Conservation (phyloP, 257 asterid species). For the Fraxinus americana region DNA sequence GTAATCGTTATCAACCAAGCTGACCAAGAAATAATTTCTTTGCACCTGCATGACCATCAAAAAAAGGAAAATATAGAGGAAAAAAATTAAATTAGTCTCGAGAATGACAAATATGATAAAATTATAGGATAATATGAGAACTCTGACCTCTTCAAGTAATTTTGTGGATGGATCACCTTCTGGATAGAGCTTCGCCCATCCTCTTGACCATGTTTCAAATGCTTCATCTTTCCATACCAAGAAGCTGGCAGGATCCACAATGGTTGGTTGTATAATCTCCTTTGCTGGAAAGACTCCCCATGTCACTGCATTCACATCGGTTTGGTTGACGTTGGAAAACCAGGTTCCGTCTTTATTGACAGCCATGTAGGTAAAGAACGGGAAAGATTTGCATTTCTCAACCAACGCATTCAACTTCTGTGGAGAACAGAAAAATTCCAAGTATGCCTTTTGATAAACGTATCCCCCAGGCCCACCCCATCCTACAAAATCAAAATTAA, state of each 20-base stretch:
- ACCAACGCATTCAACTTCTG: constrained; percentile 38
- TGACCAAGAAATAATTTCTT: constrained; percentile 77
- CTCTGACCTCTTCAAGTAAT: constrained; percentile 74
- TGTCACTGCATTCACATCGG: constrained; percentile 80
- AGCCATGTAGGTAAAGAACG: constrained; percentile 74
- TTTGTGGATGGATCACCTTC: constrained; percentile 71
- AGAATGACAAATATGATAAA: background rate
- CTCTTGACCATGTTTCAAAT: constrained; percentile 86
- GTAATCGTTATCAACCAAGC: constrained; percentile 90
- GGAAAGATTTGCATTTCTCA: constrained; percentile 54
- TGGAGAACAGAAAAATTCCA: constrained; percentile 79
- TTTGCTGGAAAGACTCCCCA: constrained; percentile 97
- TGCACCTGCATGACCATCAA: constrained; percentile 57
- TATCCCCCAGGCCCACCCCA: constrained; percentile 98
- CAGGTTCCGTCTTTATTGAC: constrained; percentile 69
- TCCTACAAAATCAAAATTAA: constrained; percentile 51
- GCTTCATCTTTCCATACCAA: constrained; percentile 98
- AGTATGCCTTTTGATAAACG: constrained; percentile 90
- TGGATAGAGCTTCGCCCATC: constrained; percentile 84
- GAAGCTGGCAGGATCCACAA: constrained; percentile 88
- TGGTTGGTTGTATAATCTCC: constrained; percentile 91
- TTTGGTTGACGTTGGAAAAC: constrained; percentile 59
- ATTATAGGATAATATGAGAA: background rate
- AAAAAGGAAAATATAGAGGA: background rate
- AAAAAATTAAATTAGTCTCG: background rate